These are phyloP conservation scores for Noccaea bulbosa DNA, from an alignment of 345 rosid species.

Conservation along the genomic window DNA sequence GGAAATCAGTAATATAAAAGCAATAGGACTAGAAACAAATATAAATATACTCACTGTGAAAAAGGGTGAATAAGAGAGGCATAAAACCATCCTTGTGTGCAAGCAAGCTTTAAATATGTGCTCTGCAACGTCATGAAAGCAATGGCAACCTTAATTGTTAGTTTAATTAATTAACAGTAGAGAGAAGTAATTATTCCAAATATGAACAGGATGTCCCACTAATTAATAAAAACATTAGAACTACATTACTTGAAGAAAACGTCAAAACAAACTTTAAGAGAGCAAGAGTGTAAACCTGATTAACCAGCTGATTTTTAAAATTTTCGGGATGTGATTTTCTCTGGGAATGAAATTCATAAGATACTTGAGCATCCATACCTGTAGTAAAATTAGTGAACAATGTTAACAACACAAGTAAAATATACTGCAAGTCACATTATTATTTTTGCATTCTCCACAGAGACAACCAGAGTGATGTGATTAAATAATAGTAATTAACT, in stretches of 20 bases:
- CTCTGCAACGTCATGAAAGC: conserved; percentile 50
- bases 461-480: neutral
- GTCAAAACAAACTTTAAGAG: conserved; percentile 1
- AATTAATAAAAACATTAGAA: conserved; percentile 9
- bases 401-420: conserved; percentile 2
- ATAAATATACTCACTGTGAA: conserved; percentile 54
- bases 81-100: conserved; percentile 91
- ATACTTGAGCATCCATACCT: conserved; percentile 98
- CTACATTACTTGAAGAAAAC: neutral
- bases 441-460: neutral
- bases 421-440: neutral
- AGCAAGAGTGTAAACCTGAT: conserved; percentile 63
- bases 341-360: conserved; percentile 77
- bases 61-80: conserved; percentile 73
- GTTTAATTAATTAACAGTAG: neutral
- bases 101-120: conserved; percentile 80
- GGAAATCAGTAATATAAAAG: neutral
- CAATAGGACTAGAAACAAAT: neutral
- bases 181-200: neutral
- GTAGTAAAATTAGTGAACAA: conserved; percentile 7
- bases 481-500: too few relatives aligned
- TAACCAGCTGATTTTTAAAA: conserved; percentile 73
- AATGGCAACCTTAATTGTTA: conserved; percentile 12
- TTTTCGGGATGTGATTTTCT: conserved; percentile 74
- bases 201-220: neutral